phyloP scores from a whole-genome alignment of 2,329 filamentous ascomycete genomes.

The Apiospora saccharicola region DNA sequence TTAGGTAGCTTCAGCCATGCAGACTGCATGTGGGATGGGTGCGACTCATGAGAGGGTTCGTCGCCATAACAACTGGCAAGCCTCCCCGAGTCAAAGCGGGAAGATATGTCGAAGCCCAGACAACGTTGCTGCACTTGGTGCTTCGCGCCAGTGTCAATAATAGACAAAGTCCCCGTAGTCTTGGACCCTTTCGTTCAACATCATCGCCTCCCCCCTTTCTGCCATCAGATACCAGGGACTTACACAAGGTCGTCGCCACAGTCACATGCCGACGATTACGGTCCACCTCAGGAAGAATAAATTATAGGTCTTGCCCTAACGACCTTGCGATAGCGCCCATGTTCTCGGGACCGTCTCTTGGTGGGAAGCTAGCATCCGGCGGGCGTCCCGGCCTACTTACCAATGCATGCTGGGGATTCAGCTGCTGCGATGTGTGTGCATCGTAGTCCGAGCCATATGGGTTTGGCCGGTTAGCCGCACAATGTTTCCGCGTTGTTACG shows the following conservation, averaged over 20 bases:
- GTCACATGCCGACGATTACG: background rate
- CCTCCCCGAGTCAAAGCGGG: background rate
- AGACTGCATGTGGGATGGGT: background rate
- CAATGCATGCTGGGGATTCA: background rate
- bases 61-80: background rate
- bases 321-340: background rate
- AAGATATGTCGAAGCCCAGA: background rate
- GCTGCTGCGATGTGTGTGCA: background rate
- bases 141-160: background rate
- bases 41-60: background rate
- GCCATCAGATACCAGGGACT: background rate
- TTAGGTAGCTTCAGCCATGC: background rate
- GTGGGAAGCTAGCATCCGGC: background rate
- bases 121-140: background rate
- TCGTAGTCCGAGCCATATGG: background rate
- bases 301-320: background rate
- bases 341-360: background rate
- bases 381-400: background rate
- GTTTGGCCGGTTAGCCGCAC: background rate
- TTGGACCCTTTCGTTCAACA: background rate
- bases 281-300: background rate
- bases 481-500: background rate
- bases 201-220: background rate
- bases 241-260: background rate
- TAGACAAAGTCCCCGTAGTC: background rate